Evolutionary conservation across 495 filamentous ascomycete species (phyloP).

Genomic region (Aspergillus avenaceus): DNA sequence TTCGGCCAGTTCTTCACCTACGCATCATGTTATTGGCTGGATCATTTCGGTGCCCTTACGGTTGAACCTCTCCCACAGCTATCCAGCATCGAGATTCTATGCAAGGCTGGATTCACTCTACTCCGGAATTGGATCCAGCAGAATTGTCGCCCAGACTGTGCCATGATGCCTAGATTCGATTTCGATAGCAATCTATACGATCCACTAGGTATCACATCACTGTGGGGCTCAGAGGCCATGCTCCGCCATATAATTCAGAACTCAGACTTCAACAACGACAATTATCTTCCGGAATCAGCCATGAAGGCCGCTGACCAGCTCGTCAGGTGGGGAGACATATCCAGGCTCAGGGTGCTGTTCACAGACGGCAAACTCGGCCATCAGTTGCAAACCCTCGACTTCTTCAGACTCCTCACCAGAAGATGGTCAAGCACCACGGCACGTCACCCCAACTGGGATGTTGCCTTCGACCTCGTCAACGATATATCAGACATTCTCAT

Average conservation of each 20-base stretch:
- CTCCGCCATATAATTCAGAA: constrained; percentile 16
- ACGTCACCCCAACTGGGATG: background rate
- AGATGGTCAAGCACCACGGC: constrained; percentile 2
- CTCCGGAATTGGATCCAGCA: constrained; percentile 24
- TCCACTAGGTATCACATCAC: constrained; percentile 24
- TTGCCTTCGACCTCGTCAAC: constrained; percentile 5
- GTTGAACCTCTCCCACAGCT: constrained; percentile 15
- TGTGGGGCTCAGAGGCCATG: constrained; percentile 20
- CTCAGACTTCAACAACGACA: constrained; percentile 11
- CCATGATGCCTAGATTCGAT: constrained; percentile 17
- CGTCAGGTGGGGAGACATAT: constrained; percentile 17
- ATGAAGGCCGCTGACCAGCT: constrained; percentile 18
- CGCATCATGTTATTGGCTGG: constrained; percentile 21
- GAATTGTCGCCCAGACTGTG: constrained; percentile 21
- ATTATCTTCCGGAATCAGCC: constrained; percentile 11
- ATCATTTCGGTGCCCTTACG: constrained; percentile 12
- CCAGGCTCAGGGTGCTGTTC: constrained; percentile 19
- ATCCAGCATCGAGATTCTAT: constrained; percentile 16
- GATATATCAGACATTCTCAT: background rate
- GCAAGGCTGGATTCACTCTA: constrained; percentile 15
- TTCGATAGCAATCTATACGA: constrained; percentile 21
- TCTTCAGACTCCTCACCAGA: constrained; percentile 7
- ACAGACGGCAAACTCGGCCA: constrained; percentile 11
- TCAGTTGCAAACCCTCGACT: constrained; percentile 6
- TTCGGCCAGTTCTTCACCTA: constrained; percentile 23